Conservation (phyloP, 2,329 filamentous ascomycete species). For the Ophiostoma tasmaniense region DNA sequence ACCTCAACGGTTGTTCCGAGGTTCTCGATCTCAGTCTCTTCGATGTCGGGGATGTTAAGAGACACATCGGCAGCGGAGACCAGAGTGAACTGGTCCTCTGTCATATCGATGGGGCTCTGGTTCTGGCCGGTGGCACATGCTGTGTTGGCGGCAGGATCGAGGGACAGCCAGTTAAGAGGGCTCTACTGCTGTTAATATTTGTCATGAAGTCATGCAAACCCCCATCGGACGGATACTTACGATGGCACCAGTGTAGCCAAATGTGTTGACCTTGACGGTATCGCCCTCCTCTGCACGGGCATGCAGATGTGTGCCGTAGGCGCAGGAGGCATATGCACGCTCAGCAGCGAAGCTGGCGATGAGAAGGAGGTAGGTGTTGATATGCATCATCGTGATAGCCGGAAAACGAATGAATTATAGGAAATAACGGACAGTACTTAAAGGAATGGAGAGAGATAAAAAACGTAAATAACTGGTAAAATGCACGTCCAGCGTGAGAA, state of each 20-base stretch:
- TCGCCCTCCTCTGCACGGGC: conserved; percentile 26
- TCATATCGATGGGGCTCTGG: conserved; percentile 53
- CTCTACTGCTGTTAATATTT: conserved; percentile 19
- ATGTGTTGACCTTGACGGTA: conserved; percentile 29
- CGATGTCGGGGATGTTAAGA: conserved; percentile 35
- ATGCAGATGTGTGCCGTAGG: conserved; percentile 32
- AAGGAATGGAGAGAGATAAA: neutral
- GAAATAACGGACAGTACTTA: neutral
- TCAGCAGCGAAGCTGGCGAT: conserved; percentile 4
- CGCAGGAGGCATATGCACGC: conserved; percentile 23
- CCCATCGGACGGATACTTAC: conserved; percentile 23
- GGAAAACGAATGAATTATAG: neutral
- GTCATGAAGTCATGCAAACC: neutral
- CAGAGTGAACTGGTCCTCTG: conserved; percentile 28
- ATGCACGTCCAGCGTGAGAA: conserved; percentile 1
- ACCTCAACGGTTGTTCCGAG: conserved; percentile 50
- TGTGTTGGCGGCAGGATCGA: conserved; percentile 34
- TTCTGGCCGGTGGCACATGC: conserved; percentile 42
- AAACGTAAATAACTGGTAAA: neutral
- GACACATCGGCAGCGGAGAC: conserved; percentile 27
- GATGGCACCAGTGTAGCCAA: conserved; percentile 31
- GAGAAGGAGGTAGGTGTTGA: neutral
- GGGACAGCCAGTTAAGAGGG: conserved; percentile 29
- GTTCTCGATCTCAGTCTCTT: conserved; percentile 44
- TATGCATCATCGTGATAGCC: neutral